phyloP scores from a whole-genome alignment of 2,329 filamentous ascomycete species.

The Ophiosphaerella korrae region DNA sequence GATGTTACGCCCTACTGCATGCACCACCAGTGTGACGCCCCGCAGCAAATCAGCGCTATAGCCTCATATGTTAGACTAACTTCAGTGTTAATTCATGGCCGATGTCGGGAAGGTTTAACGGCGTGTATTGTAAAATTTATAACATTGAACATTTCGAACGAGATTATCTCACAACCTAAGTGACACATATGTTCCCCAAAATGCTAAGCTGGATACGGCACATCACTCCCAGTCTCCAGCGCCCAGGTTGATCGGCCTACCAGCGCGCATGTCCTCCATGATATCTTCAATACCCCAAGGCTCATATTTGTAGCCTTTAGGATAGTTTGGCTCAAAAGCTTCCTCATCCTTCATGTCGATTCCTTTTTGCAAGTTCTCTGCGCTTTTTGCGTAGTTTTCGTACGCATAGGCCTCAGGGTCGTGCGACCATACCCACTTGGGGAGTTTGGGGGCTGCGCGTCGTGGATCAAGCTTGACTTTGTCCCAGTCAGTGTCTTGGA shows the following conservation, averaged over 20 bases:
- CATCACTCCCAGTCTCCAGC: slow-evolving; percentile 44
- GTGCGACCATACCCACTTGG: slow-evolving; percentile 54
- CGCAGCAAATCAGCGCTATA: too few species aligned
- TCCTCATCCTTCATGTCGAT: slow-evolving; percentile 50
- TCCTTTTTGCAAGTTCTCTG: slow-evolving; percentile 50
- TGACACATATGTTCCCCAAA: too few species aligned
- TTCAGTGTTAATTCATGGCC: too few species aligned
- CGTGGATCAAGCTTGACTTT: slow-evolving; percentile 54
- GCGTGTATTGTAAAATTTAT: neutral
- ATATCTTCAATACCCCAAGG: slow-evolving; percentile 52
- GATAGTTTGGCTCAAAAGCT: slow-evolving; percentile 52
- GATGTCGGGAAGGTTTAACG: neutral
- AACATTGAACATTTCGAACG: neutral
- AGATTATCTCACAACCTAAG: neutral
- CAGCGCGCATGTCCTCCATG: slow-evolving; percentile 46
- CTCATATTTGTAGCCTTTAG: slow-evolving; percentile 49
- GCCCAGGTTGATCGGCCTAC: slow-evolving; percentile 41
- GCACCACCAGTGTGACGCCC: too few species aligned
- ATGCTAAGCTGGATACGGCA: neutral
- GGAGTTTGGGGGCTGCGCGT: slow-evolving; percentile 51
- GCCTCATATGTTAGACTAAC: too few species aligned
- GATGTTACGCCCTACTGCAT: too few species aligned
- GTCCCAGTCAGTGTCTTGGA: slow-evolving; percentile 56
- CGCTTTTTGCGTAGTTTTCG: slow-evolving; percentile 50
- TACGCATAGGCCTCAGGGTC: slow-evolving; percentile 54